These are phyloP conservation scores for Pharus latifolius DNA, from an alignment of 176 grass and related monocot species.

Conservation along the genomic window DNA sequence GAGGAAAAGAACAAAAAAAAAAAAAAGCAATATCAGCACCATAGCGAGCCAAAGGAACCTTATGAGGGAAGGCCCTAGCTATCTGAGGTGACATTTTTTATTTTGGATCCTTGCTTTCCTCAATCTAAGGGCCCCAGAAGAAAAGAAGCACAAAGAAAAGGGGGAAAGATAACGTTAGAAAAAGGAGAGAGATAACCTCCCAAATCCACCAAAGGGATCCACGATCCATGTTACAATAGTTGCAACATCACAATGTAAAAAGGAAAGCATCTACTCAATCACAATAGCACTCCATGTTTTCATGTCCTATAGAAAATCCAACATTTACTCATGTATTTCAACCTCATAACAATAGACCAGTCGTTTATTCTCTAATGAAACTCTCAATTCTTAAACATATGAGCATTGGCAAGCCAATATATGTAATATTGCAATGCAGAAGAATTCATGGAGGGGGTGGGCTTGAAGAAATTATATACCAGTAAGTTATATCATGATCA, in stretches of 20 bases:
- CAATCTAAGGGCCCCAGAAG: not conserved
- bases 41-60: constrained; percentile 14
- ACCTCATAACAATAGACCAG: no score
- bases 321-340: no score
- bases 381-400: not conserved
- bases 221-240: not conserved
- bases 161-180: not conserved
- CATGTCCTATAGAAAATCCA: not conserved
- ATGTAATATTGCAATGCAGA: not conserved
- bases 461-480: not conserved
- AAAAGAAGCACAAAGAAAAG: constrained; percentile 7
- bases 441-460: no score
- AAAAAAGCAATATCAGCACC: not conserved
- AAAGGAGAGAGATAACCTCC: constrained; percentile 5
- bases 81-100: constrained; percentile 25
- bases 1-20: not conserved
- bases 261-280: not conserved
- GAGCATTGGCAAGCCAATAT: not conserved
- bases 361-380: not conserved
- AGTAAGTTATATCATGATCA: not conserved
- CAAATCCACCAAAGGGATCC: not conserved
- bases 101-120: constrained; percentile 11
- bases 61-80: not conserved
- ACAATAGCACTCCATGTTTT: not conserved
- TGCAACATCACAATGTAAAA: not conserved